phyloP scores from a whole-genome alignment of 805 yeast species.

The Saturnispora bothae region DNA sequence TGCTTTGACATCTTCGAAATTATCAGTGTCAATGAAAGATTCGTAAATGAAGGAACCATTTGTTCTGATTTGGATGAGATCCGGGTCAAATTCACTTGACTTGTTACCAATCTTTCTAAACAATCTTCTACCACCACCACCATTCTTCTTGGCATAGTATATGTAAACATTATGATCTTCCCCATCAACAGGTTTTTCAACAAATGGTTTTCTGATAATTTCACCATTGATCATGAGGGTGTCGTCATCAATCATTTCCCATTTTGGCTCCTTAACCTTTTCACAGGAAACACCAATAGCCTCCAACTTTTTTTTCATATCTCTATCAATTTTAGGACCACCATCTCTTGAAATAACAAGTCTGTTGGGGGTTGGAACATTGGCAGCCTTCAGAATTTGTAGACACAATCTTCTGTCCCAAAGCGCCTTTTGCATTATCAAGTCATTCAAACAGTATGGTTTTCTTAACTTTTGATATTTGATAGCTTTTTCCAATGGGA shows the following conservation, averaged over 20 bases:
- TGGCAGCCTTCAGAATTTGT: slow-evolving; percentile 61
- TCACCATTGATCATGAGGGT: slow-evolving; percentile 68
- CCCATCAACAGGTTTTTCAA: slow-evolving; percentile 97
- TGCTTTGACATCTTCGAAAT: slow-evolving; percentile 96
- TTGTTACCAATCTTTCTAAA: slow-evolving; percentile 96
- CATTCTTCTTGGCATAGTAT: slow-evolving; percentile 76
- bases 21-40: slow-evolving; percentile 94
- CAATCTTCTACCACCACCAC: slow-evolving; percentile 94
- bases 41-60: slow-evolving; percentile 90
- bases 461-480: slow-evolving; percentile 78
- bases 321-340: slow-evolving; percentile 77
- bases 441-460: slow-evolving; percentile 83
- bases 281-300: slow-evolving; percentile 48
- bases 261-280: slow-evolving; percentile 53
- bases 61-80: slow-evolving; percentile 61
- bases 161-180: slow-evolving; percentile 96
- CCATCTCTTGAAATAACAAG: slow-evolving; percentile 92
- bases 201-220: slow-evolving; percentile 77
- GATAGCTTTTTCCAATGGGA: slow-evolving; percentile 93
- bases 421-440: slow-evolving; percentile 82
- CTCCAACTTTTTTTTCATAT: slow-evolving; percentile 47
- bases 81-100: slow-evolving; percentile 90
- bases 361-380: slow-evolving; percentile 86
- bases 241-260: slow-evolving; percentile 86
- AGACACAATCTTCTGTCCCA: slow-evolving; percentile 96